Conservation (phyloP, 345 rosid genomes). For the Eucalyptus cloeziana region DNA sequence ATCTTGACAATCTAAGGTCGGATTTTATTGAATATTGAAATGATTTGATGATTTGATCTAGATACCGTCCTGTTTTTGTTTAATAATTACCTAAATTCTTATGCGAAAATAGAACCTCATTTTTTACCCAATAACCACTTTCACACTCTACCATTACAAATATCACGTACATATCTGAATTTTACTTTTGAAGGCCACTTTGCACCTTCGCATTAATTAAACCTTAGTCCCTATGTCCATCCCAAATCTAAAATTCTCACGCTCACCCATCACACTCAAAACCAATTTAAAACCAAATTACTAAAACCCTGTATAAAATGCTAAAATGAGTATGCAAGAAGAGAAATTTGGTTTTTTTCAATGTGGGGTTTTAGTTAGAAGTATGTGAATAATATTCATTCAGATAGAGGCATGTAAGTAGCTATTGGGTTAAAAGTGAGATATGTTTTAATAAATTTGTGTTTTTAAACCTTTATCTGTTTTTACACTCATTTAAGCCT, state of each 20-base stretch:
- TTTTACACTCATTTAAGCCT: neutral
- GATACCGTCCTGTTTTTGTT: neutral
- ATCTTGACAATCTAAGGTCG: neutral
- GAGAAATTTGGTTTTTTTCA: neutral
- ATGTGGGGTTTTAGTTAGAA: neutral
- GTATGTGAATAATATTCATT: neutral
- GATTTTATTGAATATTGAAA: neutral
- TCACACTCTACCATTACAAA: neutral
- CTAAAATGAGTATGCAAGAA: neutral
- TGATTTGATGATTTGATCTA: neutral
- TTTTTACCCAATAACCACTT: neutral
- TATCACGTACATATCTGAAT: neutral
- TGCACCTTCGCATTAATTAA: neutral
- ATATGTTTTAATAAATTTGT: neutral
- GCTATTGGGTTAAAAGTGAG: neutral
- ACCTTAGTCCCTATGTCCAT: neutral
- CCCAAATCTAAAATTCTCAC: neutral
- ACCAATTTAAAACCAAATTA: neutral
- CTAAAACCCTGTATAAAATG: neutral
- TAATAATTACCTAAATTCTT: neutral
- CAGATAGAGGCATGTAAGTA: neutral
- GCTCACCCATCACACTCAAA: neutral
- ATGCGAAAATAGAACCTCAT: neutral
- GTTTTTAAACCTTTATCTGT: neutral
- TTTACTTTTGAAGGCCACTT: neutral